phyloP scores from a whole-genome alignment of 768 basidiomycete species.

The Coprinopsis marcescibilis region DNA sequence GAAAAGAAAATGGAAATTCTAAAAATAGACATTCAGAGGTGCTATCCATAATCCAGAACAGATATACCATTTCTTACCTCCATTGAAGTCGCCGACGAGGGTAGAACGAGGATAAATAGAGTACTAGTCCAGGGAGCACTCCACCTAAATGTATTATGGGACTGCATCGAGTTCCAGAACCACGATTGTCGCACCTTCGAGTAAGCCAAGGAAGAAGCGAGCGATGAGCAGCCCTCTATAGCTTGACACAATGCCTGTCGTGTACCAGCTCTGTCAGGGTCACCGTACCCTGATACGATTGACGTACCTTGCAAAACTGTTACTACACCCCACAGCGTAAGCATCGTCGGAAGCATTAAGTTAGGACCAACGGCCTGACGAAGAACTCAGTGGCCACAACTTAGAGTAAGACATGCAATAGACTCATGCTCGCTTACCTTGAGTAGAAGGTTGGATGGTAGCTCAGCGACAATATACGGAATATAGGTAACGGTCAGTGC shows the following conservation, averaged over 20 bases:
- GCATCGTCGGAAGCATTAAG: constrained; percentile 52
- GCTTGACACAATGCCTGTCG: constrained; percentile 38
- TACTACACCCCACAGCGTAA: constrained; percentile 65
- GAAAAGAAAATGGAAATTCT: constrained; percentile 46
- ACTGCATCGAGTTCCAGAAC: neutral
- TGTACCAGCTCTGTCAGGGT: neutral
- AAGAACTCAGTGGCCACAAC: neutral
- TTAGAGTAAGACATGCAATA: neutral
- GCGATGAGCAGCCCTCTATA: constrained; percentile 41
- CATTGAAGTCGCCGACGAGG: constrained; percentile 45
- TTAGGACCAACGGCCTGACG: constrained; percentile 49
- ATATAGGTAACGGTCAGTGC: constrained; percentile 44
- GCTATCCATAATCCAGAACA: too few relatives aligned
- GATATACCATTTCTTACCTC: too few relatives aligned
- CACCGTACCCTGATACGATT: neutral
- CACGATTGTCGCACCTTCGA: constrained; percentile 30
- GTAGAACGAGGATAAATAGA: constrained; percentile 54
- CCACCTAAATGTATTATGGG: constrained; percentile 34
- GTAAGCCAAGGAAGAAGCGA: constrained; percentile 47
- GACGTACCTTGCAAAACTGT: constrained; percentile 51
- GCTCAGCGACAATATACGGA: constrained; percentile 53
- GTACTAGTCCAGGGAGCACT: constrained; percentile 50
- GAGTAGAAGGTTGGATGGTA: constrained; percentile 56
- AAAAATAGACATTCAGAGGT: constrained; percentile 29
- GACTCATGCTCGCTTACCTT: constrained; percentile 30